A percentile compares a stretch with the other conserved stretches of the same genome.
phyloP scores from a whole-genome alignment of 495 filamentous ascomycete species.

The Terfezia boudieri region DNA sequence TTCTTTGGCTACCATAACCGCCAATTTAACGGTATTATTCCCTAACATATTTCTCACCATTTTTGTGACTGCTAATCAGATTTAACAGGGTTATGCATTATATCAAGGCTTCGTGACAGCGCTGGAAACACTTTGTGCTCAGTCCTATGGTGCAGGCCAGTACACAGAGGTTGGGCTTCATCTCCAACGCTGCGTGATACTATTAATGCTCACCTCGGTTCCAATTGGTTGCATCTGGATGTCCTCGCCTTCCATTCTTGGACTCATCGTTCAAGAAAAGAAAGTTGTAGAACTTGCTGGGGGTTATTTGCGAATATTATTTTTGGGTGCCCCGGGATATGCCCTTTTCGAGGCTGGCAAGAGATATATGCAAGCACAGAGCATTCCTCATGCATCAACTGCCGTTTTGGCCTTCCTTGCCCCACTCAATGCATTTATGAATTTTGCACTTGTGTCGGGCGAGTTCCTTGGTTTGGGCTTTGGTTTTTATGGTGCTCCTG shows the following conservation, averaged over 20 bases:
- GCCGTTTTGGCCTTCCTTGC: slow-evolving; percentile 43
- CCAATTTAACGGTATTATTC: slow-evolving; percentile 48
- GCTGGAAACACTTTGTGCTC: slow-evolving; percentile 50
- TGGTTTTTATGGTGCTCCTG: slow-evolving; percentile 68
- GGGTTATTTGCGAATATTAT: slow-evolving; percentile 40
- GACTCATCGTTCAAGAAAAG: slow-evolving; percentile 34
- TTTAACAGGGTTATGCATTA: slow-evolving; percentile 32
- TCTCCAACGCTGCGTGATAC: slow-evolving; percentile 44
- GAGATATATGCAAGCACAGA: slow-evolving; percentile 51
- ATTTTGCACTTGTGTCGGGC: slow-evolving; percentile 48
- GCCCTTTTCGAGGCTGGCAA: slow-evolving; percentile 48
- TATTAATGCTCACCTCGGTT: slow-evolving; percentile 38
- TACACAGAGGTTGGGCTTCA: slow-evolving; percentile 50
- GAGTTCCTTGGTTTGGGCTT: slow-evolving; percentile 29
- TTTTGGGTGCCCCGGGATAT: slow-evolving; percentile 44
- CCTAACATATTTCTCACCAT: slow-evolving; percentile 31
- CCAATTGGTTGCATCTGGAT: slow-evolving; percentile 41
- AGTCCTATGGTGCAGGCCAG: slow-evolving; percentile 49
- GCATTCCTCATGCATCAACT: slow-evolving; percentile 42
- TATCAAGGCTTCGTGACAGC: slow-evolving; percentile 46
- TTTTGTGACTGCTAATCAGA: not conserved
- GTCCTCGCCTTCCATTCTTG: slow-evolving; percentile 33
- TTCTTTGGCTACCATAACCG: slow-evolving; percentile 46
- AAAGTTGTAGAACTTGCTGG: slow-evolving; percentile 40
- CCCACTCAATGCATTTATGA: slow-evolving; percentile 41